Evolutionary conservation across 1,284 basidiomycete genomes (phyloP), one percentile per base, ranked within the genome.

Genomic region (Volvariella volvacea): DNA sequence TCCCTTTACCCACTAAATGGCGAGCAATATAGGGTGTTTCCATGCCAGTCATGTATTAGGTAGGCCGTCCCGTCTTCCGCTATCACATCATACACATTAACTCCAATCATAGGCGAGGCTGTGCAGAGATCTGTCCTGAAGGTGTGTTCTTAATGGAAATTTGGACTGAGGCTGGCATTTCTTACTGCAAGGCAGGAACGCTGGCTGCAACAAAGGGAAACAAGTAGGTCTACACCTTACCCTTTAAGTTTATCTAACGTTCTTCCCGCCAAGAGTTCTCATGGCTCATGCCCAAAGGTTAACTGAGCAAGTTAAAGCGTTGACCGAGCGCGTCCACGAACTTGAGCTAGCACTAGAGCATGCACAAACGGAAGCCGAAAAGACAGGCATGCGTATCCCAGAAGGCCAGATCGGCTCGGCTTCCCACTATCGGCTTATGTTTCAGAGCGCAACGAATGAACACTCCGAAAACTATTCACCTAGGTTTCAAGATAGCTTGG

Each of bases 201-300:
- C 52, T 76, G 48, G 61, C 67, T 7, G 73, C 74, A 16, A 77
- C 73, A 34, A 76, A 77, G 52, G 73, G 75, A 44, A 76, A 76
- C 59, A 74, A 74, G 75, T 75, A 51, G 33, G 66, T 48, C 9
- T 37, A 10, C 19, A 25, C 17, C 21, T 17, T 32, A 21, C n/a
- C 38, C n/a, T 4, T 14, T n/a, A 17, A 31, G 12, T 15, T 25
- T 31, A 32, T 14, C 41, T n/a, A 19, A 44, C 37, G 42, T 43
- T 41, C 34, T 41, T 32, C 32, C 36, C 36, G 10, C 40, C 21
- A 44, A 76, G 73, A 54, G 71, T 72, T 12, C 63, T 75, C 20
- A 67, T 71, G 62, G 68, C 65, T 2, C 72, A 70, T 50, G 67
- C 67, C 3, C 65, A 74, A 49, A 64, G 57, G 42, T 61, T 76